A percentile compares a stretch with the other conserved stretches of the same genome.
phyloP scores from a whole-genome alignment of 2,329 filamentous ascomycete genomes.

The Sphaerulina vaccinii region DNA sequence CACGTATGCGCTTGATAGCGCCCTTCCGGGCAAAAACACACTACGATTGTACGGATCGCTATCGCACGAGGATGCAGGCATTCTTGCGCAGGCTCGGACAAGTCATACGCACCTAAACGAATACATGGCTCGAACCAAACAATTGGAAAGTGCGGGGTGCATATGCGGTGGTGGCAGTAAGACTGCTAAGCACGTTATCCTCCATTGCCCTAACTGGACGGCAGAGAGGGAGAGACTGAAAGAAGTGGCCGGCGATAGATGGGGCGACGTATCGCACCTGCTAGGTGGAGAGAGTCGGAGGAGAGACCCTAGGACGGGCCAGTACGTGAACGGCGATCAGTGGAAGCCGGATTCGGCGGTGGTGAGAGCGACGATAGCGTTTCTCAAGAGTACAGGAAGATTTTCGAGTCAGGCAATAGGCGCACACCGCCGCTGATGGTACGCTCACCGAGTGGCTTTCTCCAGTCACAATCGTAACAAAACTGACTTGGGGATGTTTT shows the following conservation, averaged over 20 bases:
- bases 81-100: not conserved
- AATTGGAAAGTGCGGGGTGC: not conserved
- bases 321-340: not conserved
- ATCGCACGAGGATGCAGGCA: not conserved
- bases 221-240: not conserved
- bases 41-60: not conserved
- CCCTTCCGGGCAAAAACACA: not conserved
- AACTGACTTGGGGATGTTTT: not conserved
- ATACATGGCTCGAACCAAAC: not conserved
- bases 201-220: not conserved
- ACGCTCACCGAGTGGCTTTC: not conserved
- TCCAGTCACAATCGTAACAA: not conserved
- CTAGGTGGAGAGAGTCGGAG: not conserved
- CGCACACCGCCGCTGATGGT: slow-evolving; percentile 1
- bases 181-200: not conserved
- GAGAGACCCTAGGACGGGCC: not conserved
- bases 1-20: not conserved
- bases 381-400: not conserved
- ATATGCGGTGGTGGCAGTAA: not conserved
- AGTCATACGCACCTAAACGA: not conserved
- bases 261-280: not conserved
- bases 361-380: not conserved
- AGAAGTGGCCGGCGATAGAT: not conserved
- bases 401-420: slow-evolving; percentile 1
- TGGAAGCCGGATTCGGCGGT: not conserved